These are phyloP conservation scores for Pouteria glomerata DNA, from an alignment of 148 eudicot genomes.

Conservation along the genomic window DNA sequence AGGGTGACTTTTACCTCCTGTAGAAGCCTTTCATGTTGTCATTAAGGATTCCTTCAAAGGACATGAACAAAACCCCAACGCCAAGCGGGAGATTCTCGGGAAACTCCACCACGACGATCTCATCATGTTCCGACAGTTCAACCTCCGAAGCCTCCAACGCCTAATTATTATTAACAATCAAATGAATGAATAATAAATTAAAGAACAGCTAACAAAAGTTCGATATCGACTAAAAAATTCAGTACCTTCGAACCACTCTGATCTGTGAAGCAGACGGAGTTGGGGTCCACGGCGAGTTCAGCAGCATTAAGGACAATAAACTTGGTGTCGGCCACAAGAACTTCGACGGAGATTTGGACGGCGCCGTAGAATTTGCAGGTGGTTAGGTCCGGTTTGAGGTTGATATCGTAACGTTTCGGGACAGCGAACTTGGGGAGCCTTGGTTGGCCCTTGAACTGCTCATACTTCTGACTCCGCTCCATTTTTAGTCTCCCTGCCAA, in stretches of 20 bases:
- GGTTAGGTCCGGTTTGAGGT: slow-evolving; percentile 66
- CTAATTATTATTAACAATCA: no score
- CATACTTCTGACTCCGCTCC: slow-evolving; percentile 26
- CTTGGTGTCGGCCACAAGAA: slow-evolving; percentile 58
- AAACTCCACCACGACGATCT: slow-evolving; percentile 74
- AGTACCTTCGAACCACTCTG: slow-evolving; percentile 42
- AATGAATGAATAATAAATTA: no score
- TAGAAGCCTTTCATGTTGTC: slow-evolving; percentile 98
- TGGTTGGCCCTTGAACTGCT: slow-evolving; percentile 62
- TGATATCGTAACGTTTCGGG: slow-evolving; percentile 71
- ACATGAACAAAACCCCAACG: slow-evolving; percentile 51
- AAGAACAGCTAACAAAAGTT: no score
- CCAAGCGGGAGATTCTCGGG: slow-evolving; percentile 65
- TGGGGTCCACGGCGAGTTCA: slow-evolving; percentile 52
- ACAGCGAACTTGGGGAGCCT: slow-evolving; percentile 67
- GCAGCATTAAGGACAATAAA: slow-evolving; percentile 82
- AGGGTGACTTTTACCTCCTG: slow-evolving; percentile 76
- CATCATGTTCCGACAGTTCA: slow-evolving; percentile 62
- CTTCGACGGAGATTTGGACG: slow-evolving; percentile 53
- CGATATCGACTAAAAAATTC: no score
- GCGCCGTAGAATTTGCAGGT: slow-evolving; percentile 68
- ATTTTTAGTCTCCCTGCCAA: no score
- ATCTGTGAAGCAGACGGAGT: slow-evolving; percentile 45
- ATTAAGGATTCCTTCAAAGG: slow-evolving; percentile 75
- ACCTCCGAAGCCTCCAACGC: slow-evolving; percentile 46